These are phyloP conservation scores for Filosporella fistucella DNA, from an alignment of 495 filamentous ascomycete genomes.

Conservation along the genomic window DNA sequence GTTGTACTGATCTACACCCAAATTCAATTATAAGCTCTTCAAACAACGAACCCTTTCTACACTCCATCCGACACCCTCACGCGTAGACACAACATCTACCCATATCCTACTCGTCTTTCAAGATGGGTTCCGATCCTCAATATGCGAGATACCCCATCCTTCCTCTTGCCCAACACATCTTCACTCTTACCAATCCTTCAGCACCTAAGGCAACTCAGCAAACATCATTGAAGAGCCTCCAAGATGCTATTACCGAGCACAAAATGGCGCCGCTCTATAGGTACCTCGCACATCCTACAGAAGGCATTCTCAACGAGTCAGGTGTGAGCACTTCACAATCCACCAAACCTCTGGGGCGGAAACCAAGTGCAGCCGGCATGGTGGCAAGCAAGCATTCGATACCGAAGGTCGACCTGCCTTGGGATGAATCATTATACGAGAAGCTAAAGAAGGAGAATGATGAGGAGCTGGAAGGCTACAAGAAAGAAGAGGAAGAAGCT, in stretches of 20 bases:
- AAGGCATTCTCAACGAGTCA: conserved; percentile 77
- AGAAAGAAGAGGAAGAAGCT: conserved; percentile 94
- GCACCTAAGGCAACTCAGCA: conserved; percentile 63
- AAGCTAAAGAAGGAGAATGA: conserved; percentile 82
- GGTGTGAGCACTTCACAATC: conserved; percentile 60
- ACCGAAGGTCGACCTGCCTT: conserved; percentile 65
- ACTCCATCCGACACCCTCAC: neutral
- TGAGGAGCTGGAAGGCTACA: conserved; percentile 81
- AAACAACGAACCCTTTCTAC: conserved; percentile 16
- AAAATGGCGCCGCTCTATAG: conserved; percentile 98
- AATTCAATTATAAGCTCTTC: conserved; percentile 1
- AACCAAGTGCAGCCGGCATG: conserved; percentile 61
- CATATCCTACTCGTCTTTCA: no score
- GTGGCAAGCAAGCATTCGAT: conserved; percentile 62
- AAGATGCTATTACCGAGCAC: conserved; percentile 87
- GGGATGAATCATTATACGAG: conserved; percentile 89
- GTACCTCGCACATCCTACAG: conserved; percentile 88
- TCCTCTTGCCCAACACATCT: conserved; percentile 91
- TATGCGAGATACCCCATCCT: conserved; percentile 94
- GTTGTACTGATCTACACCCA: conserved; percentile 2
- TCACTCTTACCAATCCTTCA: conserved; percentile 89
- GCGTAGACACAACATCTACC: no score
- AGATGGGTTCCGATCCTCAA: conserved; percentile 95
- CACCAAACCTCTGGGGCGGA: conserved; percentile 46
- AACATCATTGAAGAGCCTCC: conserved; percentile 72